Base-by-base conservation (phyloP, 129 eudicot genomes). In the Flaveria brownii region DNA sequence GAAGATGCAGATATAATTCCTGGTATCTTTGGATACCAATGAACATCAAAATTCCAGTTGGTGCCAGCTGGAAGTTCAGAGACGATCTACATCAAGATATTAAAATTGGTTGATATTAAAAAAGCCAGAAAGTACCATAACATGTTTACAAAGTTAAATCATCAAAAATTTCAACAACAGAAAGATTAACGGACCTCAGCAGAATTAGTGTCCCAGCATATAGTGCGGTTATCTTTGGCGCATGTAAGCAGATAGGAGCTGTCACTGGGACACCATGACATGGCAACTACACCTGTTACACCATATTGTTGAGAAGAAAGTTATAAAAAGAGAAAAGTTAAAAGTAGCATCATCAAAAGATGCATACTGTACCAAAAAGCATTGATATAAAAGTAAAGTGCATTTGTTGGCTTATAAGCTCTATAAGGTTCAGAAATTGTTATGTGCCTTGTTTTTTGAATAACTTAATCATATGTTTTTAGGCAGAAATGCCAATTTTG, bases 201-300 rank as follows among this genome's bases (percentile, higher is more conserved):
- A 78, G 98, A 84, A 46, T 50, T 62, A 22, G 89, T 87, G 82
- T 94, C 97, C 98, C 98, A 94, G 84, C 97, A 94, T 47, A 94
- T 91, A 63, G 98, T 94, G 39, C 97, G 98, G 80, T 94, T 91
- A 85, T 94, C 98, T 81, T 94, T 94, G 55, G 96, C 96, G 86
- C 98, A 90, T 13, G 98, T 90, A 63, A 94, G 88, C 85, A 94
- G 82, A 77, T 90, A 94, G 50, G 98, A 91, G 85, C 97, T 91
- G 42, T 94, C 98, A 84, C 72, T 77, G 33, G 98, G 98, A 78
- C 98, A 91, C 98, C 98, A 94, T 55, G 98, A 86, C 98, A 94
- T 91, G 1, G 98, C 96, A 76, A 94, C 92, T n/a, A 94, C 98
- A 80, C 98, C 98, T 94, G 84, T 50, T 50, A 68, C 69, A 82